Evolutionary conservation across 176 grass and related monocot genomes (phyloP), one percentile per base, ranked within the genome.

Genomic region (Musa troglodytarum): DNA sequence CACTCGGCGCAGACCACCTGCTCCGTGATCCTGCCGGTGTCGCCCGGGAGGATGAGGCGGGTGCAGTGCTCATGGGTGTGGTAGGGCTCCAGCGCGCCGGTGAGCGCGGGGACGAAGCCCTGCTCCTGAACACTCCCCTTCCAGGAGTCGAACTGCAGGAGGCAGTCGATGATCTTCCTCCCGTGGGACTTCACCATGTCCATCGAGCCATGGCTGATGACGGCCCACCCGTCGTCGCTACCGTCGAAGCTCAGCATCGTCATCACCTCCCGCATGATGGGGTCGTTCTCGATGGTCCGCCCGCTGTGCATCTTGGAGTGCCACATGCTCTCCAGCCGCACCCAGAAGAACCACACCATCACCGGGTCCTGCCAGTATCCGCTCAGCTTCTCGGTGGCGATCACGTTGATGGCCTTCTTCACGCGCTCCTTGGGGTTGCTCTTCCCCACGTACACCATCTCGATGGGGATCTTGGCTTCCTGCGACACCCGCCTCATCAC

Each of bases 341-440:
- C 81, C 85, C 85, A 87, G 65, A 87, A 87, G 65, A 87, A 87
- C 85, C 85, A 87, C 3, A 83, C 15, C 85, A 83, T 87, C 70
- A 24, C 63, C 51, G 56, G 22, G 26, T 87, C 71, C 21, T 77
- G 64, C 85, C 85, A 87, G 77, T 83, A 82, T 1, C 85, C 28
- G 54, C 85, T 83, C 50, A 87, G 80, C 80, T 83, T 83, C 71
- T 87, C 85, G 0, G n/a, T 11, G 0, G 25, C 34, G 22, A 87
- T 77, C 20, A 13, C 13, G 11, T 1, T 50, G 11, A 73, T 29
- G 7, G 52, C 50, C 81, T 72, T 83, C 76, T 66, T 79, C 69
- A 87, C 55, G 0, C 76, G 62, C 16, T 87, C 81, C 76, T 79
- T 79, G 0, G 85, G 72, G 54, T 83, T 83, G 77, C 85, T 87